Evolutionary conservation across 306 rosid genomes (phyloP), one percentile per base, ranked within the genome.

Genomic region (Dalbergia cultrata): DNA sequence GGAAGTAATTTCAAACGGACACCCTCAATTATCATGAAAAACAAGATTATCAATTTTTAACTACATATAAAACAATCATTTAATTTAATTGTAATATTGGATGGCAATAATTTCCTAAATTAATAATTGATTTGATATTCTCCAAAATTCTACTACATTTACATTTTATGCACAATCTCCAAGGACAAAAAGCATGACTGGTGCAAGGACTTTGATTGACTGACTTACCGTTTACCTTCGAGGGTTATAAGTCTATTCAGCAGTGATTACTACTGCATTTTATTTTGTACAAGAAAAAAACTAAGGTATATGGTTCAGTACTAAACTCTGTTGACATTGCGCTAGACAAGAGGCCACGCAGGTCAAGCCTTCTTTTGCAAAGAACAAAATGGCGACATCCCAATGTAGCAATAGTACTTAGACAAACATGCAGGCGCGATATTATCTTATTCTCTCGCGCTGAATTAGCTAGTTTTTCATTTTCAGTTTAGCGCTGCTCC

Each of bases 321-420:
- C 11, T 9, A n/a, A 54, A 54, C 22, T 16, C 3, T 54, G 60
- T 54, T 54, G 60, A 17, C 60, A 54, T n/a, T 54, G 12, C 17
- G 60, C 60, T 54, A 54, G 60, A 54, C 60, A 54, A 17, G 60
- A 7, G 60, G 60, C 6, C 60, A 54, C 13, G 21, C 60, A 54
- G 8, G 60, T 54, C 60, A 54, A 2, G 8, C 13, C 21, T 14
- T 17, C 5, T 5, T 53, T 9, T 13, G 9, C 5, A 12, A 54
- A 2, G 3, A 54, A 54, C 22, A 54, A 6, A 54, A 54, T 18
- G 53, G 72, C 17, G 54, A 67, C 53, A 67, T 67, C 10, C 18
- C 33, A 67, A 41, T 67, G 9, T 39, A 67, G 8, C 43, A 31
- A 80, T 41, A 64, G 79, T 72, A 80, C 79, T 37, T 62, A 8